These are phyloP conservation scores for Furcasterigmium furcatum DNA, from an alignment of 2,329 filamentous ascomycete species.

Conservation along the genomic window DNA sequence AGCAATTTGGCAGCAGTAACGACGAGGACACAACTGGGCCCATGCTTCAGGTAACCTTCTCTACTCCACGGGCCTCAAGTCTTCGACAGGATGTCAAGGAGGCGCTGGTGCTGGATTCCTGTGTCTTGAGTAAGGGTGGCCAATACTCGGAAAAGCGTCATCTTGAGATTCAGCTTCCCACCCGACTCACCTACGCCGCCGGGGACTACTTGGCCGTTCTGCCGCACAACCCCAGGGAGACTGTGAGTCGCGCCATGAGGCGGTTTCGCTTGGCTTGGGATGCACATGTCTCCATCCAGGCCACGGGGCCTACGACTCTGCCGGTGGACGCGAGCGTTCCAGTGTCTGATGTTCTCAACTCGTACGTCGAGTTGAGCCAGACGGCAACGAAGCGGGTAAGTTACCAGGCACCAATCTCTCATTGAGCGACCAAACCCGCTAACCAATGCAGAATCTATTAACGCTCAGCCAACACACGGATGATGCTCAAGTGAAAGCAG, in stretches of 20 bases:
- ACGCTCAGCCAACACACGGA: conserved; percentile 12
- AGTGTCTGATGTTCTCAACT: conserved; percentile 60
- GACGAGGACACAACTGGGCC: no score
- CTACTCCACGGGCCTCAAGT: conserved; percentile 49
- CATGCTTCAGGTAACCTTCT: conserved; percentile 53
- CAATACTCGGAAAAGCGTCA: conserved; percentile 35
- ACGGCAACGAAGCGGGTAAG: conserved; percentile 65
- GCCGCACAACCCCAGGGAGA: conserved; percentile 64
- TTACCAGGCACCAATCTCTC: neutral
- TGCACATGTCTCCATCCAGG: conserved; percentile 57
- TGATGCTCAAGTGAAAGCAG: conserved; percentile 26
- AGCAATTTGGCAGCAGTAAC: no score
- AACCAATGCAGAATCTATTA: conserved; percentile 27
- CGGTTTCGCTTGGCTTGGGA: conserved; percentile 69
- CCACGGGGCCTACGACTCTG: conserved; percentile 47
- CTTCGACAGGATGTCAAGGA: conserved; percentile 60
- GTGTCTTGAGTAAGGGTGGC: conserved; percentile 37
- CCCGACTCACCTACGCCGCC: conserved; percentile 61
- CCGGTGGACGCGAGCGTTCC: conserved; percentile 56
- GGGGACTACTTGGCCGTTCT: conserved; percentile 77
- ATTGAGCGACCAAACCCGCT: conserved; percentile 12
- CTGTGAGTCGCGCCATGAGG: conserved; percentile 60
- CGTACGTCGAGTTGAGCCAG: conserved; percentile 71
- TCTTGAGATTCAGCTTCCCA: conserved; percentile 66
- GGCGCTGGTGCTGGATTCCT: conserved; percentile 51